Evolutionary conservation across 805 yeast genomes (phyloP), one percentile per base, ranked within the genome.

Genomic region (Wickerhamomyces rabaulensis): DNA sequence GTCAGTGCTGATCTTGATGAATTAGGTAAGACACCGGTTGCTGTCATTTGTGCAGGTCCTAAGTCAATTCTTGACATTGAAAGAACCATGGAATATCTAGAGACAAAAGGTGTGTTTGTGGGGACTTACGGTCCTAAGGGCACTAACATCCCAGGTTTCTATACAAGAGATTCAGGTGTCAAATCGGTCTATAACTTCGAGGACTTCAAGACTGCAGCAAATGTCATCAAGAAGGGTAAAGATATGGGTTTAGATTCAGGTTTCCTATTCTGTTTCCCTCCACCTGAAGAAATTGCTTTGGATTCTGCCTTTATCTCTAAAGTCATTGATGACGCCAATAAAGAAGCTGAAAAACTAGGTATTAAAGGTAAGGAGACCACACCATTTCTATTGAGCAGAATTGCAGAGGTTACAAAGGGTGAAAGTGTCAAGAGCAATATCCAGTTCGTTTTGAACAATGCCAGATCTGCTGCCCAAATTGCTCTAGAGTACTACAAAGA

Each of bases 11-110:
- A 89, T 64, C 73, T 89, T 51, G 91, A 88, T 42, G 97, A 89
- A 60, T 70, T 90, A 45, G 84, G 90, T 1, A 73, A 81, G 47
- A 90, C 96, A 0, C 87, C 91, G 0, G 89, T 89, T 1, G 81
- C 89, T 0, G 96, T 89, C n/a, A 91, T 89, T 9, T 89, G 96
- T 61, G 82, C 95, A 8, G 97, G 97, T 0, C 96, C 96, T 2
- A 89, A 89, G 61, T 80, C 90, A 35, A 88, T 89, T 44, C 68
- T 89, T 46, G 97, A 89, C 57, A 83, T 90, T 45, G 80, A 75
- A 9, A 73, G 84, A 52, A 90, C 97, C 0, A 72, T 88, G 75
- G 97, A 89, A 62, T 87, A 83, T 58, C 69, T 89, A 44, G 97
- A 89, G 63, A 89, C 97, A 0, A 90, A 88, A 64, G 97, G 97